Base-by-base conservation (phyloP, 2,329 filamentous ascomycete genomes). In the Aspergillus bombycis region DNA sequence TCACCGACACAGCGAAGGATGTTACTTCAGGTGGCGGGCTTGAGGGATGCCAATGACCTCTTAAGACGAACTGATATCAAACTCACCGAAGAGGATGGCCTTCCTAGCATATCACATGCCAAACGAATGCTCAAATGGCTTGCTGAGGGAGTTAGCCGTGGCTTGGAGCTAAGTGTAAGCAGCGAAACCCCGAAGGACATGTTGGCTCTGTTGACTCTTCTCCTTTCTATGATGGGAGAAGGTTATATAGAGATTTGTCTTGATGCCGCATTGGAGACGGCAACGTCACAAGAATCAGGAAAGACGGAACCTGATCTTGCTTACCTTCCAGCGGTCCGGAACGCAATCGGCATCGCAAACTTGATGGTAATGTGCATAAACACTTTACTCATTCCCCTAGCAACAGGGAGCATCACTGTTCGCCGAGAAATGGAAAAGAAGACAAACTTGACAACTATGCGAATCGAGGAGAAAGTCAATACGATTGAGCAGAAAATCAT, bases 51-150 rank as follows among this genome's bases (percentile, higher is more conserved):
- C 57, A 71, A 69, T 3, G 89, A 89, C 65, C 88, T 86, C 67
- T 73, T 76, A 28, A 88, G 90, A 72, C 91, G 92, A 77, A 90
- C 91, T 69, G 94, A 97, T 58, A 93, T 96, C 62, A 94, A 96
- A 74, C 91, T 98, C 36, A 89, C 90, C 0, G 95, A 98, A 64
- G 89, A 94, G 73, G 94, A 99, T 72, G 95, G 95, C 38, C 84
- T 88, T 62, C 82, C 98, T 30, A 94, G 89, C 69, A 83, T 96
- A 5, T 84, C 88, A n/a, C 93, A 91, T 75, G 92, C 94, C n/a
- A 98, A 98, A 80, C 88, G 95, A 62, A 99, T 99, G 94, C 86
- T 99, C 64, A 96, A 92, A 75, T 99, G 95, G 95, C 83, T 99
- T 46, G 95, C 95, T 2, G 95, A 99, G 81, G 93, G 92, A 66